Conservation (phyloP, 441 rosid genomes). For the Populus hybrid region DNA sequence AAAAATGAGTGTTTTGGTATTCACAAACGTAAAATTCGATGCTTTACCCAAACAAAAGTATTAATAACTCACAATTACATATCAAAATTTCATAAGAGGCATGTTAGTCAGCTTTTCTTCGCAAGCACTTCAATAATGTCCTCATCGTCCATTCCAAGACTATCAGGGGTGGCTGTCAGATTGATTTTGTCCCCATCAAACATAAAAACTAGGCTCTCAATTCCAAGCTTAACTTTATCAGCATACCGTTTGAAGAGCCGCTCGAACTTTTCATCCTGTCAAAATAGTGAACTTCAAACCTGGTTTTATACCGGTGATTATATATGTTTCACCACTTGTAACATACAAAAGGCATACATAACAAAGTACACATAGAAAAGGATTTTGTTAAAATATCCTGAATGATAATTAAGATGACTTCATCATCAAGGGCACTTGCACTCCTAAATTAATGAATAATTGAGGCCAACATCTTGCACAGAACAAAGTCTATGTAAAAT, state of each 20-base stretch:
- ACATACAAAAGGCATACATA: neutral
- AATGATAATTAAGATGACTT: neutral
- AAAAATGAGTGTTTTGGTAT: neutral
- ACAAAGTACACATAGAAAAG: neutral
- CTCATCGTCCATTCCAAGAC: conserved; percentile 85
- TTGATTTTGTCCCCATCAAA: conserved; percentile 81
- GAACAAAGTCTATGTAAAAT: neutral
- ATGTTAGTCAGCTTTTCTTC: conserved; percentile 53
- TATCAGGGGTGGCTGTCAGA: conserved; percentile 61
- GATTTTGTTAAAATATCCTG: neutral
- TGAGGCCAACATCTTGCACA: neutral
- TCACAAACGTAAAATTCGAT: neutral
- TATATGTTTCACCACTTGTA: neutral
- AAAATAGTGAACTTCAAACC: neutral
- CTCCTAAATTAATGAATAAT: neutral
- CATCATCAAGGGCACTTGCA: neutral
- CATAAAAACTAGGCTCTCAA: conserved; percentile 48
- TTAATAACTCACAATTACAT: neutral
- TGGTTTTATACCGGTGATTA: neutral
- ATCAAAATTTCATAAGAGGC: neutral
- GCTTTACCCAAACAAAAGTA: neutral
- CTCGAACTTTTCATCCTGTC: conserved; percentile 90
- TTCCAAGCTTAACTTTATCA: conserved; percentile 50
- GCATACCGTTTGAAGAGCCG: conserved; percentile 69
- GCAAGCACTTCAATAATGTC: conserved; percentile 80